Percentiles rank a stretch among this genome's conserved stretches.
Conservation (phyloP, 2,329 filamentous ascomycete genomes). For the Penicillium sp. region DNA sequence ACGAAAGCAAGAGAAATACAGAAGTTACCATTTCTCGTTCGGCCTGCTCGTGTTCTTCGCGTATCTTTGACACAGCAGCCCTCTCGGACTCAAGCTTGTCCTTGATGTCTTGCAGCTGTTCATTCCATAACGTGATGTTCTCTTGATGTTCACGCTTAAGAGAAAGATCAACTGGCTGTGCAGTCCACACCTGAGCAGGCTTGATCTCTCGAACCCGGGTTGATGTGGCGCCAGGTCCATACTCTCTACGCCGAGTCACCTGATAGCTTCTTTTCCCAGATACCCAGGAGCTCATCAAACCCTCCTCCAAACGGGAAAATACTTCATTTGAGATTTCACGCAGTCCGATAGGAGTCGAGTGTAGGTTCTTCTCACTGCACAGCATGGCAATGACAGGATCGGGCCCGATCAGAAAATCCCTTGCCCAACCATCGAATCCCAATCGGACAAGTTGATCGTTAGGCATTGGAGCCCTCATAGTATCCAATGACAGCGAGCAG, state of each 20-base stretch:
- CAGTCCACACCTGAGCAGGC: constrained; percentile 69
- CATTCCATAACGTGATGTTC: constrained; percentile 46
- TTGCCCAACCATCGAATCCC: constrained; percentile 77
- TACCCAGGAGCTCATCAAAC: constrained; percentile 67
- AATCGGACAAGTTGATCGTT: constrained; percentile 54
- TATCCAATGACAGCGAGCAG: constrained; percentile 54
- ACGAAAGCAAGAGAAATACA: neutral
- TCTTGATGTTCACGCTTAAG: constrained; percentile 61
- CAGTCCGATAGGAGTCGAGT: constrained; percentile 66
- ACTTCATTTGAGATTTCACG: constrained; percentile 65
- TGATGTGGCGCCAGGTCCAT: constrained; percentile 71
- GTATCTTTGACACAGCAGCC: constrained; percentile 23
- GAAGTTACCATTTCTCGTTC: constrained; percentile 47
- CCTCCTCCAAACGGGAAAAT: constrained; percentile 63
- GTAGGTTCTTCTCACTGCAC: constrained; percentile 69
- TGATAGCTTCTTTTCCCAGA: constrained; percentile 63
- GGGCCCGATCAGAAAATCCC: constrained; percentile 78
- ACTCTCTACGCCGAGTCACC: constrained; percentile 72
- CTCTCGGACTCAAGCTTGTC: constrained; percentile 33
- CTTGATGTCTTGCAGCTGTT: constrained; percentile 40
- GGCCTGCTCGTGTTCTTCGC: constrained; percentile 24
- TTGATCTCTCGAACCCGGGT: constrained; percentile 64
- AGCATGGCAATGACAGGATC: constrained; percentile 84
- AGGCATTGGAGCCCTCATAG: constrained; percentile 58
- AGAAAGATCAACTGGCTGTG: constrained; percentile 66